Conservation (phyloP, 2,329 filamentous ascomycete species). For the Ceratocystis eucalypticola region DNA sequence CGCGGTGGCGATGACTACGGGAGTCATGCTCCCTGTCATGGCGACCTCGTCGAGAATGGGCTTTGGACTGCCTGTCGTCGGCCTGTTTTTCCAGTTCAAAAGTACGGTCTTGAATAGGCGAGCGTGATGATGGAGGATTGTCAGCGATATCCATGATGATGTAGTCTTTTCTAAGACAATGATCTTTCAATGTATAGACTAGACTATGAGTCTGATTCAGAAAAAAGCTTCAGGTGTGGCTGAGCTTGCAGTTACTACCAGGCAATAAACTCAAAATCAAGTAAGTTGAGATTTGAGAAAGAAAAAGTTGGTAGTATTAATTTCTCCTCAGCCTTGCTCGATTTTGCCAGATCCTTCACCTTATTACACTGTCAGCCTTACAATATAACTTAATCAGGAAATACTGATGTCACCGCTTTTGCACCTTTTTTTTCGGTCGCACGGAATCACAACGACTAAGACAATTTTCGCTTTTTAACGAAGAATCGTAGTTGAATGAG, state of each 20-base stretch:
- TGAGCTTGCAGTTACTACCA: too few relatives aligned
- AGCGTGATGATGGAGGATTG: not conserved
- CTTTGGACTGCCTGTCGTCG: not conserved
- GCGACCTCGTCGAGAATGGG: not conserved
- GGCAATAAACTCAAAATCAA: not conserved
- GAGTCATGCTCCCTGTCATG: not conserved
- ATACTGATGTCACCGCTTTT: conserved; percentile 2
- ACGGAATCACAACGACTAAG: not conserved
- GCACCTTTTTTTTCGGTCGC: not conserved
- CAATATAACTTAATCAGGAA: not conserved
- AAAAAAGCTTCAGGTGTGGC: too few relatives aligned
- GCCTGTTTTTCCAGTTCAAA: not conserved
- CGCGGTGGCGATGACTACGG: not conserved
- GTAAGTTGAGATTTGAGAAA: not conserved
- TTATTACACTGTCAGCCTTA: not conserved
- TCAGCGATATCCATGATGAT: not conserved
- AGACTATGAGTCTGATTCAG: not conserved
- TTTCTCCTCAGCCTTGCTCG: conserved; percentile 3
- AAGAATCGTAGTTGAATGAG: not conserved
- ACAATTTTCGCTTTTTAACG: conserved; percentile 7
- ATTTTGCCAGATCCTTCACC: not conserved
- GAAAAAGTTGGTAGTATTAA: not conserved
- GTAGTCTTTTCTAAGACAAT: not conserved
- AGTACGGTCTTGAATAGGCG: not conserved
- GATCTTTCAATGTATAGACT: not conserved